A percentile compares a stretch with the other conserved stretches of the same genome.
Evolutionary conservation across 371 early-diverging fungal species (phyloP).

Genomic region (Circinella minor): DNA sequence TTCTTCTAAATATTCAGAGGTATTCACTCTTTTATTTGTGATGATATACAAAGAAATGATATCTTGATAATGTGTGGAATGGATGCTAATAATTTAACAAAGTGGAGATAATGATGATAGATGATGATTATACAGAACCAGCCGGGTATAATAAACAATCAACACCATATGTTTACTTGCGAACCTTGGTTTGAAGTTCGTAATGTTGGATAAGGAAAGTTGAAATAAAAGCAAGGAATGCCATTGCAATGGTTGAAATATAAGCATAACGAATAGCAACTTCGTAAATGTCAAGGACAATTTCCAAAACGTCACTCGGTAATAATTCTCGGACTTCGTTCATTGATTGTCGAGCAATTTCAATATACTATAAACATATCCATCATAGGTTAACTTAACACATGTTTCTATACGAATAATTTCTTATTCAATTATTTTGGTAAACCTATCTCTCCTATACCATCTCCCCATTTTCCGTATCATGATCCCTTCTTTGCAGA

Average conservation of each 20-base stretch:
- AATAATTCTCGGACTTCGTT: slow-evolving; percentile 43
- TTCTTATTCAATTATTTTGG: slow-evolving; percentile 1
- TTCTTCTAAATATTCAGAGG: too few relatives aligned
- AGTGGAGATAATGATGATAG: too few relatives aligned
- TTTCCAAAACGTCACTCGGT: slow-evolving; percentile 37
- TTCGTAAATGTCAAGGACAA: slow-evolving; percentile 48
- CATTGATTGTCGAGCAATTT: slow-evolving; percentile 53
- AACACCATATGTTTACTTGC: slow-evolving; percentile 16
- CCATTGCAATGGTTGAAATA: slow-evolving; percentile 32
- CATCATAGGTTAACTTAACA: background rate
- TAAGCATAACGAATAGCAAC: slow-evolving; percentile 41
- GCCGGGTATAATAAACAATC: too few relatives aligned
- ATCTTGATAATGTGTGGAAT: too few relatives aligned
- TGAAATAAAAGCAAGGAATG: slow-evolving; percentile 38
- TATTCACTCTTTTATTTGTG: too few relatives aligned
- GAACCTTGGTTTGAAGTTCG: slow-evolving; percentile 48
- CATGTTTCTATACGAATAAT: background rate
- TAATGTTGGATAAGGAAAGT: slow-evolving; percentile 56
- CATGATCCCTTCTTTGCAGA: too few relatives aligned
- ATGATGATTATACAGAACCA: too few relatives aligned
- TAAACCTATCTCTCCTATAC: too few relatives aligned
- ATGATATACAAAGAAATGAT: too few relatives aligned
- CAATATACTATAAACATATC: slow-evolving; percentile 37
- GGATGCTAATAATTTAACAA: too few relatives aligned
- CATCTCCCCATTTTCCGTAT: too few relatives aligned